Evolutionary conservation across 805 yeast genomes (phyloP), one percentile per base, ranked within the genome.

Genomic region (Groenewaldozyma salmanticensis): DNA sequence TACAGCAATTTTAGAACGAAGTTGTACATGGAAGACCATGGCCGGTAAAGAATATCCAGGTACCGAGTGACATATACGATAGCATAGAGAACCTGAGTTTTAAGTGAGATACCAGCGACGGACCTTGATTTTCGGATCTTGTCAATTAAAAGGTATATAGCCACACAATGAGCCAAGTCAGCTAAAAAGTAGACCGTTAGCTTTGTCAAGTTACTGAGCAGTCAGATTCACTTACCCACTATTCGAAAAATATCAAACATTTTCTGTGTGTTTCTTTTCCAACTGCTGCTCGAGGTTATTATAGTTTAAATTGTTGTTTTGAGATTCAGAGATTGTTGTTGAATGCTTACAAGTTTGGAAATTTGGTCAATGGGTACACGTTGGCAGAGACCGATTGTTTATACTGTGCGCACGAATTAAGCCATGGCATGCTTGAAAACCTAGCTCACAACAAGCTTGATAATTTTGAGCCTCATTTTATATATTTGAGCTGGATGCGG

Each of bases 101-200:
- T 90, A 57, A 84, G 65, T 1, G 96, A 87, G 37, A 92, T 73
- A 34, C 98, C 98, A 22, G 77, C 74, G 36, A 82, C 77, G 4
- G 94, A 79, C 45, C 67, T 68, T 42, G 81, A 72, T 4, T 64
- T 55, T 39, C 67, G 71, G 51, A 92, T 85, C 32, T 86, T 75
- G 41, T 76, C 79, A 38, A 90, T 66, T 48, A 92, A 70, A 42
- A 92, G 73, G 44, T 83, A 65, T 38, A 85, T 83, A 52, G 94
- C 79, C 15, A 81, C 76, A 60, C 85, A 64, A 59, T 92, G 98
- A 36, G 92, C 75, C 42, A 85, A 55, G 57, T 92, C 98, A 21
- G 11, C 29, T 24, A 13, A 13, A 13, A 24, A 24, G 11, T 24
- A n/a, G n/a, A n/a, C n/a, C n/a, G n/a, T n/a, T n/a, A n/a, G n/a